These are phyloP conservation scores for Salvia hispanica DNA, from an alignment of 257 asterid species.

Conservation along the genomic window DNA sequence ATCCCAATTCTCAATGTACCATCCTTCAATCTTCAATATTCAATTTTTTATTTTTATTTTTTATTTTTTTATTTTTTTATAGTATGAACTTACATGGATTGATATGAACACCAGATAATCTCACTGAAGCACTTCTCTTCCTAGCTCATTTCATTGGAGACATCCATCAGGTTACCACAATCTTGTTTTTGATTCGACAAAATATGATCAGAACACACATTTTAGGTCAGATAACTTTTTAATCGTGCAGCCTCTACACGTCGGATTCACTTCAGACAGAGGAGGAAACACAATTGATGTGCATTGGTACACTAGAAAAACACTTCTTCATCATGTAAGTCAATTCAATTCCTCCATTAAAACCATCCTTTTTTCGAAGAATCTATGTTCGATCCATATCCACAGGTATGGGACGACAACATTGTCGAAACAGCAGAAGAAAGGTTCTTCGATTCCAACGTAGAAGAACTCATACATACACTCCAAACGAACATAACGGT, in stretches of 20 bases:
- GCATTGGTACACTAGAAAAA: constrained; percentile 73
- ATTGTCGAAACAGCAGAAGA: constrained; percentile 73
- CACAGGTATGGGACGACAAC: constrained; percentile 78
- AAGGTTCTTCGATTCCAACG: constrained; percentile 53
- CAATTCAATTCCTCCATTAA: neutral
- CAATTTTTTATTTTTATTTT: neutral
- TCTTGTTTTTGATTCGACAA: neutral
- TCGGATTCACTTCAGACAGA: constrained; percentile 63
- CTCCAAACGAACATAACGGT: constrained; percentile 77
- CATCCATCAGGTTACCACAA: constrained; percentile 66
- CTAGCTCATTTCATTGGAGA: constrained; percentile 88
- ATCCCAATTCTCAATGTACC: constrained; percentile 49
- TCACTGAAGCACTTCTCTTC: constrained; percentile 81
- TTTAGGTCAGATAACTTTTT: neutral
- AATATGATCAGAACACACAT: neutral
- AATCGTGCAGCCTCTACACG: constrained; percentile 74
- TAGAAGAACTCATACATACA: constrained; percentile 47
- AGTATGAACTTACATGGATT: neutral
- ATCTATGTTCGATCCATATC: neutral
- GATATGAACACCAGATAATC: constrained; percentile 57
- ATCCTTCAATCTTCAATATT: neutral
- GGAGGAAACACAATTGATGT: constrained; percentile 76
- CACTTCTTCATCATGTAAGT: constrained; percentile 81
- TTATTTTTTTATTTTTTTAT: neutral
- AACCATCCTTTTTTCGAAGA: neutral